Evolutionary conservation across 2,329 filamentous ascomycete species (phyloP), one percentile per base, ranked within the genome.

Genomic region (Fusarium scirpi): DNA sequence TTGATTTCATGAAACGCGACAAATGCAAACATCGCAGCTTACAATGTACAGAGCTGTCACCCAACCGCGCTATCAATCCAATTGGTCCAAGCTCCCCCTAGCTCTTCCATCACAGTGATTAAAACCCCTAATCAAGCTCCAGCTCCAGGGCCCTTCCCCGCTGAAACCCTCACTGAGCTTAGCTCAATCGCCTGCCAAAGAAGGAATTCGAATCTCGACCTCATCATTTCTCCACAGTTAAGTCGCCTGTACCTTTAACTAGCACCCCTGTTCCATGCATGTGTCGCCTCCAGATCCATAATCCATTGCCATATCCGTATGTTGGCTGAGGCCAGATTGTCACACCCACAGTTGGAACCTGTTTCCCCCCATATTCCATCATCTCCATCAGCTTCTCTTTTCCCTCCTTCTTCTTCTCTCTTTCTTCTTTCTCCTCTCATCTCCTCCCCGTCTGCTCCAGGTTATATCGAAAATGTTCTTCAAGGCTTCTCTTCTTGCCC

Each of bases 401-500:
- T 54, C 63, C 46, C 22, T 48, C 65, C 58, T 25, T 30, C 54
- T 58, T 41, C 45, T 27, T n/a, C 45, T 30, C 62, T 59, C 51
- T 62, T 41, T 52, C 16, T 20, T 34, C 27, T 62, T 61, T 55
- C 51, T 54, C 56, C 57, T 53, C 29, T 47, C 54, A 52, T 64
- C 57, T 40, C 38, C 41, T 55, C 43, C 45, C 57, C 53, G 49
- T 63, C 40, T 62, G 48, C 60, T 61, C 62, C 24, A 57, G 53
- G 56, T 53, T 57, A 44, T 49, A 62, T 66, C 41, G 54, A 44
- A 60, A 64, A 96, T 96, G 93, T 89, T 91, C 83, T 89, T 93
- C 82, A 91, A 90, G 83, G 86, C 92, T 77, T 89, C 92, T 75
- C 85, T 91, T 64, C 83, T 95, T 76, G 90, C 91, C 74, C 82